Percentiles rank a stretch among this genome's conserved stretches.
Conservation (phyloP, 768 basidiomycete genomes). For the Tephrocybe rancida region DNA sequence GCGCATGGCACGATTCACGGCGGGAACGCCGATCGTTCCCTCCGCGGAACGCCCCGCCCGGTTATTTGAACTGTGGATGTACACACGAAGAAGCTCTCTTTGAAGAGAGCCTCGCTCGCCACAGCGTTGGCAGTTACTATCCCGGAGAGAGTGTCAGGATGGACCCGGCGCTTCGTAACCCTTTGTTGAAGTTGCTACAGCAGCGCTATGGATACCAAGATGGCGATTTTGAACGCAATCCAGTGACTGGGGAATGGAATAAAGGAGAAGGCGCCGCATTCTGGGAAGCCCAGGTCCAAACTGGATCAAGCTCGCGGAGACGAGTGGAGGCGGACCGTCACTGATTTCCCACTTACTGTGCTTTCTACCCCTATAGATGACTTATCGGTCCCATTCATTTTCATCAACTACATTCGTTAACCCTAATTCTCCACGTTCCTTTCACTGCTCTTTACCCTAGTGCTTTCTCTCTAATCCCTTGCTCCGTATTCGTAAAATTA, state of each 20-base stretch:
- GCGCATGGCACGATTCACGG: conserved; percentile 89
- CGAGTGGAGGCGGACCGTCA: conserved; percentile 31
- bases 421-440: conserved; percentile 16
- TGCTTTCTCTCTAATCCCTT: not conserved
- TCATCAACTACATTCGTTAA: conserved; percentile 19
- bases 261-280: conserved; percentile 61
- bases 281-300: conserved; percentile 64
- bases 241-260: conserved; percentile 64
- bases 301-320: conserved; percentile 35
- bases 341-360: conserved; percentile 11
- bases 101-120: conserved; percentile 80
- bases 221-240: conserved; percentile 82
- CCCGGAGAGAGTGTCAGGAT: conserved; percentile 87
- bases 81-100: conserved; percentile 84
- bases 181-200: conserved; percentile 72
- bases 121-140: conserved; percentile 79
- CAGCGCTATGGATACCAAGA: conserved; percentile 78
- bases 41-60: conserved; percentile 78
- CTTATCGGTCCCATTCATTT: not conserved
- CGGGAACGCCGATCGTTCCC: conserved; percentile 78
- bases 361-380: not conserved
- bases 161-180: conserved; percentile 86
- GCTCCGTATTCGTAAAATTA: conserved; percentile 2
- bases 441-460: not conserved
- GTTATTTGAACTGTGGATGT: conserved; percentile 85